Base-by-base conservation (phyloP, 2,329 filamentous ascomycete genomes). In the Paecilomyces formosus region DNA sequence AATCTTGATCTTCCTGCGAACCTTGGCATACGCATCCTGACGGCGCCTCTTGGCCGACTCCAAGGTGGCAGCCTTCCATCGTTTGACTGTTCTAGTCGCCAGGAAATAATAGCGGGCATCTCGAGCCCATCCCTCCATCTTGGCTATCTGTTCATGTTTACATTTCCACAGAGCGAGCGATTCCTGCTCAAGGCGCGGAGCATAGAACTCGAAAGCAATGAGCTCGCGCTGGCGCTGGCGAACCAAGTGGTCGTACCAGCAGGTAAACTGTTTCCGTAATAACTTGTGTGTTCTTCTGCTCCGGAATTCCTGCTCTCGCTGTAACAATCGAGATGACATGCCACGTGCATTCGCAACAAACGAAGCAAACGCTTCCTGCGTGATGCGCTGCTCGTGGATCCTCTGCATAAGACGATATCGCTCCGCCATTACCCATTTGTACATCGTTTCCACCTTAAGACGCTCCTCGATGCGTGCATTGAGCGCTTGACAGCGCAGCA, bases 391-490 rank as follows among this genome's bases (percentile, higher is more conserved):
- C n/a, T 76, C 72, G 39, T 66, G 69, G 53, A 77, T 70, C 53
- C 74, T 68, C 57, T 69, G 70, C 68, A 76, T 70, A 28, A 78
- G 68, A 21, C 69, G 67, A 53, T 66, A 74, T 60, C 78, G 69
- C 57, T 77, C 79, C 33, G 80, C 78, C 30, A 87, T 65, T n/a
- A 82, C 77, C 85, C 84, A 87, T 68, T 79, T 84, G 68, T 85
- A 86, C 61, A 88, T 73, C 6, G 76, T 71, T 65, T 87, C 79
- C 30, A 82, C 71, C 50, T 82, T 73, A 49, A 86, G 63, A 3
- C 85, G 79, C 61, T 83, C 79, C 61, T 86, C 77, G 54, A 86
- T 82, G 13, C 78, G 79, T 21, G 77, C 73, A 54, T 71, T 73
- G 1, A 87, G 70, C 15, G 79, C 78, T 63, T 80, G 76, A 61